These are phyloP conservation scores for Acanthamoeba pearcei DNA, from an alignment of 208 protist species.

Conservation along the genomic window DNA sequence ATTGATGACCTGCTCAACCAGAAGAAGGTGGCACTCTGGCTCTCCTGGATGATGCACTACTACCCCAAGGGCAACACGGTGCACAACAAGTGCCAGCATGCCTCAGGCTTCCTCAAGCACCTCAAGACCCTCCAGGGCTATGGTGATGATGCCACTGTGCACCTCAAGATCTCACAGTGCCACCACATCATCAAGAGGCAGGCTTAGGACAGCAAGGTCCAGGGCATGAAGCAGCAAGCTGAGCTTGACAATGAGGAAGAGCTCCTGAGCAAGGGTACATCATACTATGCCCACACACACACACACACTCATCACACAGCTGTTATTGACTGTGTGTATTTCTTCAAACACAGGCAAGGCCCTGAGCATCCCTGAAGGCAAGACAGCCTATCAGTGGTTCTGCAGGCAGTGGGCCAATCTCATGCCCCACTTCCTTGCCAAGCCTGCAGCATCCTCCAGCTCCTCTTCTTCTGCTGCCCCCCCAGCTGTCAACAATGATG, in stretches of 20 bases:
- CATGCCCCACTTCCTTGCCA: background rate
- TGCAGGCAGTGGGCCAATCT: background rate
- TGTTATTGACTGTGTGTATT: too few relatives aligned
- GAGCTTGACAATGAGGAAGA: background rate
- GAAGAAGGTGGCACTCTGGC: background rate
- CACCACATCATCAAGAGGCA: background rate
- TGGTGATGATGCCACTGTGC: background rate
- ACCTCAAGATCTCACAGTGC: background rate
- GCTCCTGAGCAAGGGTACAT: background rate
- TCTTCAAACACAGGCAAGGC: background rate
- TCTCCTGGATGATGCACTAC: background rate
- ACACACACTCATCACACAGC: too few relatives aligned
- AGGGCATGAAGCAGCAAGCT: background rate
- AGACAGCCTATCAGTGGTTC: background rate
- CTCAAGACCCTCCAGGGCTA: background rate
- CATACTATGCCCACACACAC: too few relatives aligned
- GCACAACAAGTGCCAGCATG: background rate
- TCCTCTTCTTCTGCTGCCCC: background rate
- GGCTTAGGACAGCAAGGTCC: background rate
- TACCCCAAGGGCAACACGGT: slow-evolving; percentile 18
- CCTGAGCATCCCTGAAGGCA: background rate
- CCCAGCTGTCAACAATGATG: background rate
- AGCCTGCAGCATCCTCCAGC: background rate
- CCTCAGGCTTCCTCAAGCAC: background rate
- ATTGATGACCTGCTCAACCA: background rate